Conservation (phyloP, 1,139 yeast genomes). For the Diutina rugosa region DNA sequence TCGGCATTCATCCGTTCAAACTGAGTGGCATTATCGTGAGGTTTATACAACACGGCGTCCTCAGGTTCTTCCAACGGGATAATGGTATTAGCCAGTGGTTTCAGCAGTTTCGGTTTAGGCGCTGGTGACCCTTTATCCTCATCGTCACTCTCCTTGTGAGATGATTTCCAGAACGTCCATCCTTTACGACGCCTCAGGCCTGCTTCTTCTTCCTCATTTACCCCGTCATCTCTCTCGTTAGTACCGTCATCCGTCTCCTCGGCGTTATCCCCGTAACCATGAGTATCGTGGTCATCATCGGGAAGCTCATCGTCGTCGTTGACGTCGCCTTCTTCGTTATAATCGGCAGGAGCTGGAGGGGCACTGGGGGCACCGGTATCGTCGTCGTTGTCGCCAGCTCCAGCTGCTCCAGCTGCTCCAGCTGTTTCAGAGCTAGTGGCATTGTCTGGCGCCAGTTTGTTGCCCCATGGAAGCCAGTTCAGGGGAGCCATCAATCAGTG, state of each 20-base stretch:
- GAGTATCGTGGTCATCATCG: slow-evolving; percentile 17
- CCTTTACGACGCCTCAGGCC: background rate
- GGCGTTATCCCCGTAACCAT: slow-evolving; percentile 5
- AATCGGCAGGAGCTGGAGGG: background rate
- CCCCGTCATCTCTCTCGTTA: background rate
- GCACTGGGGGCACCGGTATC: background rate
- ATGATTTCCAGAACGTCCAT: slow-evolving; percentile 1
- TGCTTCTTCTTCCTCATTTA: slow-evolving; percentile 4
- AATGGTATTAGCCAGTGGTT: slow-evolving; percentile 6
- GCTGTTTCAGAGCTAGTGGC: background rate
- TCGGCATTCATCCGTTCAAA: slow-evolving; percentile 33
- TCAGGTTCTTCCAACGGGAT: slow-evolving; percentile 10
- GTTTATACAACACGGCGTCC: slow-evolving; percentile 35
- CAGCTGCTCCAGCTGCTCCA: background rate
- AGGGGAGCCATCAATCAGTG: background rate
- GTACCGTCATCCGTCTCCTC: slow-evolving; percentile 5
- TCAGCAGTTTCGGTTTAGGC: slow-evolving; percentile 12
- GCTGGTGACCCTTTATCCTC: slow-evolving; percentile 17
- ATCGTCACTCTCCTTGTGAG: slow-evolving; percentile 3
- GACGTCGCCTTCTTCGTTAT: slow-evolving; percentile 13
- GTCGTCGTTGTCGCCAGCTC: background rate
- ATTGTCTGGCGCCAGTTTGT: background rate
- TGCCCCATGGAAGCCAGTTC: slow-evolving; percentile 1
- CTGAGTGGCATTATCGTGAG: slow-evolving; percentile 29
- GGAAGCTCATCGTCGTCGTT: slow-evolving; percentile 19